Base-by-base conservation (phyloP, 1,284 basidiomycete species). In the Ceratobasidium sp. region DNA sequence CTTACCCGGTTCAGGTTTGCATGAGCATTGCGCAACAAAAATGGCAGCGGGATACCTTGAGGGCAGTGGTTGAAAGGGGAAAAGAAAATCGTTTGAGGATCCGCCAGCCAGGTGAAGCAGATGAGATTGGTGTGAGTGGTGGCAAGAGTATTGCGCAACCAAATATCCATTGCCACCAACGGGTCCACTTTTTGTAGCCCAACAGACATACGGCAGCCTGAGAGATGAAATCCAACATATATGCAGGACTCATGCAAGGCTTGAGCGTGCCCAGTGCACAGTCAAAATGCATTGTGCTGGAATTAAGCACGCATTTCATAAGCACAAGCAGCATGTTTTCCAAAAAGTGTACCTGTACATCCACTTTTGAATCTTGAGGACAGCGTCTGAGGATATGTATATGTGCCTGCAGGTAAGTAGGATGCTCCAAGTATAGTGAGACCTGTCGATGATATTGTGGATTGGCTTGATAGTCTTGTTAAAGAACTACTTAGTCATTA, bases 61-160 rank as follows among this genome's bases (percentile, higher is more conserved):
- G n/a, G n/a, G n/a, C n/a, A n/a, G n/a, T n/a, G n/a, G n/a, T n/a
- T n/a, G n/a, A n/a, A n/a, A n/a, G n/a, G n/a, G n/a, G n/a, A n/a
- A n/a, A n/a, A n/a, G n/a, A n/a, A n/a, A n/a, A n/a, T n/a, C n/a
- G n/a, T n/a, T n/a, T n/a, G n/a, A n/a, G n/a, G n/a, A n/a, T n/a
- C n/a, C n/a, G n/a, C n/a, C n/a, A n/a, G n/a, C n/a, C n/a, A n/a
- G 4, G 5, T 26, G 31, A 67, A n/a, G 20, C 33, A 49, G 23
- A 67, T 67, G 20, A 67, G 45, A 49, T 67, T 33, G 2, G 65
- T 67, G 51, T 67, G 65, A 28, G 17, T 49, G 45, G 11, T 10
- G 10, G 45, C 65, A 5, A 67, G 4, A 11, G 23, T 51, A 49
- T 51, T 35, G 13, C n/a, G 31, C 4, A 67, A 23, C 65, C 65